phyloP scores from a whole-genome alignment of 129 eudicot genomes.

The Helichrysum umbraculigerum region DNA sequence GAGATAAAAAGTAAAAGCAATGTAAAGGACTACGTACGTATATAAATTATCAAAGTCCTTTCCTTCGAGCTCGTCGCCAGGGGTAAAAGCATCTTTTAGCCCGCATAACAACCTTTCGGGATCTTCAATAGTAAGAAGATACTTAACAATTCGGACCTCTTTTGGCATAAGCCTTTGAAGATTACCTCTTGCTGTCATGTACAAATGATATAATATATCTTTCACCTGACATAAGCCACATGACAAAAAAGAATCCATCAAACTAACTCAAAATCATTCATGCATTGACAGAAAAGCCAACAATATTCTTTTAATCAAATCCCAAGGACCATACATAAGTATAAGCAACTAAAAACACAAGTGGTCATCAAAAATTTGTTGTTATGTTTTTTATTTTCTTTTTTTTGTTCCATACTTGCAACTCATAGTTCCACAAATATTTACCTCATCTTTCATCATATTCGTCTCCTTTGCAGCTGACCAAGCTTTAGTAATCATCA shows the following conservation, averaged over 20 bases:
- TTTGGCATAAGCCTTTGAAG: conserved; percentile 80
- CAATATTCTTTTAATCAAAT: not conserved
- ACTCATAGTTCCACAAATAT: not conserved
- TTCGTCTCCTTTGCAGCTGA: conserved; percentile 74
- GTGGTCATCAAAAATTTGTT: not conserved
- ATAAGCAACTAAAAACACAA: not conserved
- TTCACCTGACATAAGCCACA: conserved; percentile 50
- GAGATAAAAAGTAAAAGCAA: not conserved
- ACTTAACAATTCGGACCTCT: conserved; percentile 72
- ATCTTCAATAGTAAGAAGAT: conserved; percentile 75
- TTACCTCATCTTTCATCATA: conserved; percentile 82
- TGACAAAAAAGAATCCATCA: conserved; percentile 14
- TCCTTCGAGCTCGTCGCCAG: conserved; percentile 75
- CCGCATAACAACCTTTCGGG: conserved; percentile 63
- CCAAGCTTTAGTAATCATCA: conserved; percentile 87
- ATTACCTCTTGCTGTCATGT: conserved; percentile 62
- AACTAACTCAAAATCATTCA: not conserved
- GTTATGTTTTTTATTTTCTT: not conserved
- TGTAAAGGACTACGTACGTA: conserved; percentile 55
- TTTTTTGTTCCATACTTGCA: not conserved
- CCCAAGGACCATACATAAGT: not conserved
- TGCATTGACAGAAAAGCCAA: not conserved
- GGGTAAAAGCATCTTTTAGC: conserved; percentile 81
- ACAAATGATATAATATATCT: conserved; percentile 72
- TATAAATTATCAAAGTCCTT: conserved; percentile 61